Percentiles rank a stretch among this genome's conserved stretches.
Evolutionary conservation across 2,329 filamentous ascomycete genomes (phyloP).

Genomic region (Alternaria arbusti): DNA sequence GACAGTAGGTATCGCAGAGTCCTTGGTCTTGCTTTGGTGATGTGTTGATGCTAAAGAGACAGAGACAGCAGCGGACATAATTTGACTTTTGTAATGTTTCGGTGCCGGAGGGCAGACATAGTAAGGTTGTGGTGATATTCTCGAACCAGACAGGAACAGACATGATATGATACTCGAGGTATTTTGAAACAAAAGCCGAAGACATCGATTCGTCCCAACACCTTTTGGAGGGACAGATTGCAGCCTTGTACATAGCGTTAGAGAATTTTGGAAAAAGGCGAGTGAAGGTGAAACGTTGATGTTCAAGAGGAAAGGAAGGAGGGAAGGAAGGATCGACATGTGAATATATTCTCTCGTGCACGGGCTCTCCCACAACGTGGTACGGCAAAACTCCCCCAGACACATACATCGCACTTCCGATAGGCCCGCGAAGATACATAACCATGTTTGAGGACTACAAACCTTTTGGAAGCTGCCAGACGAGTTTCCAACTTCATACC

Average conservation of each 20-base stretch:
- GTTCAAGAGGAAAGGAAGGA: background rate
- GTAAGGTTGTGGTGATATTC: rapidly evolving
- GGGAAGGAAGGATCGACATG: no score
- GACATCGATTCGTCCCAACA: background rate
- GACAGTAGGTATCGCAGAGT: rapidly evolving
- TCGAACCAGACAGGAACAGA: background rate
- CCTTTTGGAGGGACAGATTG: background rate
- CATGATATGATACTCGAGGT: rapidly evolving
- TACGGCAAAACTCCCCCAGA: background rate
- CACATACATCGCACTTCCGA: rapidly evolving
- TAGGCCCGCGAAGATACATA: rapidly evolving
- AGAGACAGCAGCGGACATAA: background rate
- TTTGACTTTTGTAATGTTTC: background rate
- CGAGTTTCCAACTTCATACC: rapidly evolving
- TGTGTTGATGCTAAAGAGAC: rapidly evolving
- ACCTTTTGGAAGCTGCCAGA: background rate
- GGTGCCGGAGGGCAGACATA: background rate
- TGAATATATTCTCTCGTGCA: background rate
- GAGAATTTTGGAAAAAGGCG: background rate
- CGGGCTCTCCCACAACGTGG: background rate
- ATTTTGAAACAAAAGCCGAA: background rate
- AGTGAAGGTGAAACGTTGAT: background rate
- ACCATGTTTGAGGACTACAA: background rate
- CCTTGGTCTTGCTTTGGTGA: background rate
- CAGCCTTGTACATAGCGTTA: background rate